Percentiles rank a stretch among this genome's conserved stretches.
These are phyloP conservation scores for Alternaria triticina DNA, from an alignment of 2,329 filamentous ascomycete species.

Conservation along the genomic window DNA sequence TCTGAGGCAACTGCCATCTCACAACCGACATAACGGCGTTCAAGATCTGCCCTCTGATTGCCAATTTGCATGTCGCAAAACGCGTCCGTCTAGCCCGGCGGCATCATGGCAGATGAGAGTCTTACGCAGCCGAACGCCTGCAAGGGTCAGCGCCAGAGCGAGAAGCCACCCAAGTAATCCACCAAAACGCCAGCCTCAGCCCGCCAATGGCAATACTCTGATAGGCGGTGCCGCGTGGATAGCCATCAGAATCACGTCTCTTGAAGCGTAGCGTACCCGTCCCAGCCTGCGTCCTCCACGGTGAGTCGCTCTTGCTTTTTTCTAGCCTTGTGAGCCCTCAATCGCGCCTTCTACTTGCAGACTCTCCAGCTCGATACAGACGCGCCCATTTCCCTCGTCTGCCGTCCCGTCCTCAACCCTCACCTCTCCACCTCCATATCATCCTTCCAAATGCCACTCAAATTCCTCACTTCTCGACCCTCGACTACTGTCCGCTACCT, in stretches of 20 bases:
- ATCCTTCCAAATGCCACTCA: constrained; percentile 1
- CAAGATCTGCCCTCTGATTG: background rate
- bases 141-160: background rate
- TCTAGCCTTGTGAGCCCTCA: constrained; percentile 4
- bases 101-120: background rate
- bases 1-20: background rate
- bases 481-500: constrained; percentile 16
- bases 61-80: background rate
- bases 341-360: constrained; percentile 15
- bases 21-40: background rate
- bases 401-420: background rate
- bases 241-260: background rate
- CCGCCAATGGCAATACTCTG: constrained; percentile 1
- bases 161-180: constrained; percentile 2
- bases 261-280: background rate
- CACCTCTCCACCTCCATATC: constrained; percentile 2
- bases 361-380: background rate
- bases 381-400: background rate
- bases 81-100: background rate
- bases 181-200: background rate
- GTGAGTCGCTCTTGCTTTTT: constrained; percentile 14
- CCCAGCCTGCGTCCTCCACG: background rate
- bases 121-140: background rate
- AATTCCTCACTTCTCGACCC: constrained; percentile 1
- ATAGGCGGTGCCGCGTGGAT: background rate